Conservation (phyloP, 2,329 filamentous ascomycete genomes). For the Curvularia sp. region DNA sequence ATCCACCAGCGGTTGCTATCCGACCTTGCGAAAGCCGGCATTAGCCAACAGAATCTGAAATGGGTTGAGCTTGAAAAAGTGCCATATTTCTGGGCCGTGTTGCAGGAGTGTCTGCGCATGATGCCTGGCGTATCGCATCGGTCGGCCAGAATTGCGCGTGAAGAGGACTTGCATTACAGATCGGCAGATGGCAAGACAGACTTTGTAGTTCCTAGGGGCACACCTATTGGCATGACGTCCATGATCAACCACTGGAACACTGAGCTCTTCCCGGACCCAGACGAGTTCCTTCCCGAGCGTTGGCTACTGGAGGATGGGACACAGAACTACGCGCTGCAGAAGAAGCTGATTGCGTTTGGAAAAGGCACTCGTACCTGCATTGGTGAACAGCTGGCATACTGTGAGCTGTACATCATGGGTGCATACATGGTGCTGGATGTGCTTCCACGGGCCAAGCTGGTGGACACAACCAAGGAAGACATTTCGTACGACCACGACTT, state of each 20-base stretch:
- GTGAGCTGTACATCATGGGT: slow-evolving; percentile 36
- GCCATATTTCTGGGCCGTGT: slow-evolving; percentile 44
- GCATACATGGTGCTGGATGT: slow-evolving; percentile 32
- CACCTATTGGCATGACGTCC: slow-evolving; percentile 40
- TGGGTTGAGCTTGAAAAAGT: slow-evolving; percentile 39
- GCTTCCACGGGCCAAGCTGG: slow-evolving; percentile 33
- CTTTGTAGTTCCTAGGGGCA: slow-evolving; percentile 36
- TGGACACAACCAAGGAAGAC: slow-evolving; percentile 35
- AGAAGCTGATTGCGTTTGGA: slow-evolving; percentile 37
- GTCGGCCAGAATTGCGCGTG: slow-evolving; percentile 28
- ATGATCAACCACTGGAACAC: slow-evolving; percentile 46
- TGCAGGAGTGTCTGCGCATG: slow-evolving; percentile 49
- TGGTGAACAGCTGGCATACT: slow-evolving; percentile 42
- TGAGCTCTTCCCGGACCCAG: slow-evolving; percentile 41
- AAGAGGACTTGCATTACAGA: slow-evolving; percentile 31
- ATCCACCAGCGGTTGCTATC: slow-evolving; percentile 31
- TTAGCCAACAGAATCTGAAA: slow-evolving; percentile 24
- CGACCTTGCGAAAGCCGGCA: slow-evolving; percentile 27
- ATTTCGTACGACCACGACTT: slow-evolving; percentile 37
- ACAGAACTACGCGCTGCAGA: slow-evolving; percentile 30
- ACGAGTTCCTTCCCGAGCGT: slow-evolving; percentile 43
- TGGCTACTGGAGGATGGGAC: slow-evolving; percentile 40
- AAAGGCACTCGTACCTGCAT: slow-evolving; percentile 43
- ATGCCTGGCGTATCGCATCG: slow-evolving; percentile 41
- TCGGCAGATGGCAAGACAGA: slow-evolving; percentile 30